Conservation (phyloP, 2,329 filamentous ascomycete genomes). For the Epichloe gansuensis region DNA sequence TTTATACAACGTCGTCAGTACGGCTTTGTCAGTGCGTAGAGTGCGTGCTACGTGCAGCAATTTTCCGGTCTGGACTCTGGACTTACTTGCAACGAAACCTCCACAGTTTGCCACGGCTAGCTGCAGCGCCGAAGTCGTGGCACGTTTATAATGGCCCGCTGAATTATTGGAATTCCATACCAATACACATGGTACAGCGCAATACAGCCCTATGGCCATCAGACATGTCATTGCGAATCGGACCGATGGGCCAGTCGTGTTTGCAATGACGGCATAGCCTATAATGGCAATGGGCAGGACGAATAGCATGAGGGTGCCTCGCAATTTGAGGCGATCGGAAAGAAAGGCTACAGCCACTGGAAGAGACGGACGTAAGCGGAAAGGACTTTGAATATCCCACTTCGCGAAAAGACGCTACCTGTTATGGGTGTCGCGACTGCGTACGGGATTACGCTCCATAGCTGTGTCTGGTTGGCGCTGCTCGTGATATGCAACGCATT, state of each 20-base stretch:
- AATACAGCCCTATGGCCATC: conserved; percentile 54
- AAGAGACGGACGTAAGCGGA: too few species aligned
- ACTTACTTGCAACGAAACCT: conserved; percentile 49
- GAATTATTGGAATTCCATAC: conserved; percentile 59
- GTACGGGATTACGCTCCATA: conserved; percentile 54
- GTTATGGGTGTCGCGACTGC: conserved; percentile 46
- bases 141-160: conserved; percentile 57
- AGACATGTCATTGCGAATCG: conserved; percentile 57
- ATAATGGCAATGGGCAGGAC: too few species aligned
- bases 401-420: conserved; percentile 18
- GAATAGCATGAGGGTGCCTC: too few species aligned
- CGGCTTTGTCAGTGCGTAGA: background rate
- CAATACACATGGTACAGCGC: conserved; percentile 48
- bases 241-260: conserved; percentile 35
- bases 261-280: conserved; percentile 44
- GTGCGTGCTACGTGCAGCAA: too few species aligned
- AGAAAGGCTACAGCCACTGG: too few species aligned
- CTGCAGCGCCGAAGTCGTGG: conserved; percentile 53
- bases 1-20: too few species aligned
- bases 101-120: conserved; percentile 55
- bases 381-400: too few species aligned
- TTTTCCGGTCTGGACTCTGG: too few species aligned
- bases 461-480: conserved; percentile 44
- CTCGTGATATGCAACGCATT: conserved; percentile 40
- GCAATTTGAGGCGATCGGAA: too few species aligned